A percentile compares a stretch with the other conserved stretches of the same genome.
phyloP scores from a whole-genome alignment of 2,329 filamentous ascomycete genomes.

The Dryadomyces quercus-mongolicae region DNA sequence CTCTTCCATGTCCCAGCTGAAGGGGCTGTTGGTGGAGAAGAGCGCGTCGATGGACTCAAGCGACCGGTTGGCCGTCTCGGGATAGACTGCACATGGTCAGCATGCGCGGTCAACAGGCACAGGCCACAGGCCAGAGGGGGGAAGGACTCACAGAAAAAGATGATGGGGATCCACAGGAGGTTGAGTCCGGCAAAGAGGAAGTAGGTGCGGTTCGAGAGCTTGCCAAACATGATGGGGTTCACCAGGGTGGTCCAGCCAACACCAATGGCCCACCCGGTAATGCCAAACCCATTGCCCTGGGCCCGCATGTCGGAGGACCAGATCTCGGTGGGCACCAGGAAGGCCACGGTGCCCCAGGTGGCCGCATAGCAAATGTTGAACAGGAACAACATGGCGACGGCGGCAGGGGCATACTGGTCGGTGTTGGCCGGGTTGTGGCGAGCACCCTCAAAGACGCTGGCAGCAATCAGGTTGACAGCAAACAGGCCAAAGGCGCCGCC shows the following conservation, averaged over 20 bases:
- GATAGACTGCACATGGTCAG: constrained; percentile 18
- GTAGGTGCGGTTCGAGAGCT: constrained; percentile 34
- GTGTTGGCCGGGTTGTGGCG: constrained; percentile 22
- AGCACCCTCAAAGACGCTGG: constrained; percentile 29
- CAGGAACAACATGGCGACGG: constrained; percentile 34
- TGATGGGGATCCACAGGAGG: constrained; percentile 34
- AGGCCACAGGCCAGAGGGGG: too few relatives aligned
- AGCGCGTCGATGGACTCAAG: constrained; percentile 37
- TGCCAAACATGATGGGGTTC: constrained; percentile 37
- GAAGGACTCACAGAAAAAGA: constrained; percentile 26
- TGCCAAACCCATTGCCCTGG: constrained; percentile 47
- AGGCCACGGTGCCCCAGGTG: constrained; percentile 36
- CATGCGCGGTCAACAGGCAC: background rate
- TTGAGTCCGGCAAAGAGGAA: constrained; percentile 40
- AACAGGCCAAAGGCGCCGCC: constrained; percentile 25
- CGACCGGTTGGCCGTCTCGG: constrained; percentile 30
- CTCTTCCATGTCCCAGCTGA: constrained; percentile 15
- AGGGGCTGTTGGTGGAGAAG: constrained; percentile 33
- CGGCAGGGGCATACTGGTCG: constrained; percentile 27
- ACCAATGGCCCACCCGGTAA: constrained; percentile 47
- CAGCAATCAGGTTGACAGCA: constrained; percentile 25
- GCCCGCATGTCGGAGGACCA: constrained; percentile 43
- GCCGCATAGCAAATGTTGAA: constrained; percentile 40
- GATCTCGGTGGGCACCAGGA: constrained; percentile 41
- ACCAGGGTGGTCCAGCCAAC: constrained; percentile 41